A percentile compares a stretch with the other conserved stretches of the same genome.
Evolutionary conservation across 2,329 filamentous ascomycete genomes (phyloP).

Genomic region (Penicillium sp.): DNA sequence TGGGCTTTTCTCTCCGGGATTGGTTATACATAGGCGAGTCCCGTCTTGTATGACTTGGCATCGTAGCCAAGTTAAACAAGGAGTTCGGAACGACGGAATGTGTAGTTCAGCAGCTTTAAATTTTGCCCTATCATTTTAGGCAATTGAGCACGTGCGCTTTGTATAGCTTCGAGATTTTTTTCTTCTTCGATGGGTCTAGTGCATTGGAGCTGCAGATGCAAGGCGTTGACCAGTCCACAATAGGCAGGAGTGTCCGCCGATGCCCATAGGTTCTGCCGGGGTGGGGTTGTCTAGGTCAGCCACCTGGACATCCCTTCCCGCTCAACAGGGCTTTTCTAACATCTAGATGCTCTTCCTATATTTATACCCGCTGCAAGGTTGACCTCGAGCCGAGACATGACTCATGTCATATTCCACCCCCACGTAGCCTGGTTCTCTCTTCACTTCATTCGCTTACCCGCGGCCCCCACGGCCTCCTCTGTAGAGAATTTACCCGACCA

Average conservation of each 20-base stretch:
- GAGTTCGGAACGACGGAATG: background rate
- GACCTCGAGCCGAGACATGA: background rate
- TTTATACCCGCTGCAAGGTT: background rate
- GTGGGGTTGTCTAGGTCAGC: background rate
- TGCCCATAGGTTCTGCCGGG: background rate
- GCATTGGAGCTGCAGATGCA: background rate
- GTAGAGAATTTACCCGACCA: background rate
- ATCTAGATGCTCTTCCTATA: background rate
- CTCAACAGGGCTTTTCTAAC: background rate
- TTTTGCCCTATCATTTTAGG: background rate
- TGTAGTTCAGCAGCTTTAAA: background rate
- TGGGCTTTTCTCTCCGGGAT: background rate
- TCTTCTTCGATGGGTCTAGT: background rate
- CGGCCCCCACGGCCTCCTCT: background rate
- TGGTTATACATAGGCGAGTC: background rate
- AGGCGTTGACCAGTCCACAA: background rate
- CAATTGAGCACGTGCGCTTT: background rate
- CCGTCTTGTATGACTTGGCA: background rate
- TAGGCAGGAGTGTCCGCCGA: background rate
- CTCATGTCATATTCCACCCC: background rate
- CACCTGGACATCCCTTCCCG: background rate
- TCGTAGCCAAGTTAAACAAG: background rate
- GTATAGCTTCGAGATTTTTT: background rate
- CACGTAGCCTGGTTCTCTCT: background rate
- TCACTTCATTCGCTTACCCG: background rate